Evolutionary conservation across 1,139 yeast species (phyloP).

Genomic region (Zygoascus hellenicus): DNA sequence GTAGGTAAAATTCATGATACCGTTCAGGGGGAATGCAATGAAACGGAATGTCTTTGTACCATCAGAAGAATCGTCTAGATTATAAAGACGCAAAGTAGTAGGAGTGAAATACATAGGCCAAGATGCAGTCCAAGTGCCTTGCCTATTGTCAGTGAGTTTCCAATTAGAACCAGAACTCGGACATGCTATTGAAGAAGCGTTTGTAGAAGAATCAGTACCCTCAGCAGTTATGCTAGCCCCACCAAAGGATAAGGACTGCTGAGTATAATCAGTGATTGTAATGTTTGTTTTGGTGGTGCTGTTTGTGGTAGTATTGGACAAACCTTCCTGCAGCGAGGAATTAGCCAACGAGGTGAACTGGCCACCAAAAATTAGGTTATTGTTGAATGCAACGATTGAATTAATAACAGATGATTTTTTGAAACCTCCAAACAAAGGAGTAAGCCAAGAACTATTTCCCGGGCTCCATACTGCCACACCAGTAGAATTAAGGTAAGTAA

Average conservation of each 20-base stretch:
- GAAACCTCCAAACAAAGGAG: conserved; percentile 76
- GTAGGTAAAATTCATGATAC: conserved; percentile 89
- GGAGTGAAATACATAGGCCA: conserved; percentile 60
- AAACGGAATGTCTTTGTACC: conserved; percentile 67
- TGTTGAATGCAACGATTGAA: conserved; percentile 53
- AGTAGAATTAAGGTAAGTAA: conserved; percentile 48
- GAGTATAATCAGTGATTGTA: conserved; percentile 7
- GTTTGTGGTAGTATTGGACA: conserved; percentile 20
- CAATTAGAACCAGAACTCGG: conserved; percentile 51
- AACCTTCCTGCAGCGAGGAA: conserved; percentile 24
- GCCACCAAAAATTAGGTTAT: conserved; percentile 73
- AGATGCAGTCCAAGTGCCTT: conserved; percentile 65
- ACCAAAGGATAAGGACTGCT: conserved; percentile 58
- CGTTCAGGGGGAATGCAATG: conserved; percentile 70
- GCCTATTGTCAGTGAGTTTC: conserved; percentile 46
- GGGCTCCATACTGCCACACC: conserved; percentile 66
- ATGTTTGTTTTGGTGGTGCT: conserved; percentile 10
- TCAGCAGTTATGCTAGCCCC: conserved; percentile 56
- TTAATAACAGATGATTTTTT: conserved; percentile 53
- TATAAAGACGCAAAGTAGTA: conserved; percentile 66
- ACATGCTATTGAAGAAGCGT: conserved; percentile 51
- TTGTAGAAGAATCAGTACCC: conserved; percentile 39
- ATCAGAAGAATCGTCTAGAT: conserved; percentile 42
- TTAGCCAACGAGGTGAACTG: conserved; percentile 58
- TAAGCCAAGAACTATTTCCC: conserved; percentile 38